These are phyloP conservation scores for Irpex lacteus DNA, from an alignment of 1,284 basidiomycete species.

Conservation along the genomic window DNA sequence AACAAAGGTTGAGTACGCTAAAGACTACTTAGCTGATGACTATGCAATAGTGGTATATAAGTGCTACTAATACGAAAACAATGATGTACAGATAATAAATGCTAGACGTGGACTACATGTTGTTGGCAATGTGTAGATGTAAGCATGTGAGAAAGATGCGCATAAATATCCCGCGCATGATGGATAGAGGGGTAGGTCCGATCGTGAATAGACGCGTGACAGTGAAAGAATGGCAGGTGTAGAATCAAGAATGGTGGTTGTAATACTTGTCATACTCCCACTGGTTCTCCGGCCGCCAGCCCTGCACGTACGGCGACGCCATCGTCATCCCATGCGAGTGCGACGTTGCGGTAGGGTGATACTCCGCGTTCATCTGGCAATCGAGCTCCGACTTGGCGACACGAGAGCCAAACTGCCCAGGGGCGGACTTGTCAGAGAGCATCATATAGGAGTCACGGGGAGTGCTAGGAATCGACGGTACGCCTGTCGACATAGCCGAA, in stretches of 20 bases:
- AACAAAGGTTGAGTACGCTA: background rate
- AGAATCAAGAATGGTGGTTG: background rate
- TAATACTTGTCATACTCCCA: conserved; percentile 15
- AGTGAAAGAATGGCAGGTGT: too few species aligned
- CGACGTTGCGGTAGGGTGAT: conserved; percentile 11
- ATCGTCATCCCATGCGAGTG: conserved; percentile 11
- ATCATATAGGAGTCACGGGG: conserved; percentile 9
- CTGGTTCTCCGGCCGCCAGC: conserved; percentile 4
- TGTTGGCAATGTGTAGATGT: too few species aligned
- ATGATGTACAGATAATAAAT: too few species aligned
- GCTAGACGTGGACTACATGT: too few species aligned
- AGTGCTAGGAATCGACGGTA: conserved; percentile 12
- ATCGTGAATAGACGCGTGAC: too few species aligned
- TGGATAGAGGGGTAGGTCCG: too few species aligned
- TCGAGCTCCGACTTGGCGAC: conserved; percentile 10
- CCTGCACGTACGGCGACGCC: conserved; percentile 13
- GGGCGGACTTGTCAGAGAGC: conserved; percentile 11
- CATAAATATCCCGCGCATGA: too few species aligned
- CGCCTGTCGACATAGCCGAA: background rate
- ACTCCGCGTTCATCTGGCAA: conserved; percentile 9
- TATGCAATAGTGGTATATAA: background rate
- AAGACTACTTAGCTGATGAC: background rate
- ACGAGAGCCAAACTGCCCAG: background rate
- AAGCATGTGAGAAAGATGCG: too few species aligned
- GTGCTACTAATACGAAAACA: background rate